Base-by-base conservation (phyloP, 495 filamentous ascomycete genomes). In the Beverwykella pulmonaria region DNA sequence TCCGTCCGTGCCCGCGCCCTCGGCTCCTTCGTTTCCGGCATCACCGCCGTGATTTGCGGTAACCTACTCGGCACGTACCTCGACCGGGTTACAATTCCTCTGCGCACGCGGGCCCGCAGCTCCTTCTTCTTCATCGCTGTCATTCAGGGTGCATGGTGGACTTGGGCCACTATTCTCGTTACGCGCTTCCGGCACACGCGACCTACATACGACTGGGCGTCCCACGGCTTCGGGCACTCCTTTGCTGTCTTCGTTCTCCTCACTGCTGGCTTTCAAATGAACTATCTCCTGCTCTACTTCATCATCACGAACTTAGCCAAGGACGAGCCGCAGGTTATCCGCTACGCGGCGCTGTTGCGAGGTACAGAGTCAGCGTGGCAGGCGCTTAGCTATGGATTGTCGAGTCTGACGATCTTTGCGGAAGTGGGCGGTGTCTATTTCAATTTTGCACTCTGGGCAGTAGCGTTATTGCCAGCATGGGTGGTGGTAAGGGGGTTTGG, bases 241-340 rank as follows among this genome's bases (percentile, higher is more conserved):
- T 89, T 87, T 63, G 82, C 78, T 0, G 76, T 88, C 12, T 88
- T 84, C 68, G 53, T 88, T 7, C 81, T 88, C 63, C 79, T 84
- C 73, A 83, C 83, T 32, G 71, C 79, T 23, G 81, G 83, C 0
- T 89, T 89, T 69, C 85, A 88, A 72, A 60, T 87, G 20, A 88
- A 88, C 64, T 88, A 88, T 70, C 79, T 87, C 63, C 87, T 82
- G 69, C 70, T 87, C 79, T 87, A 87, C 76, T 89, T 88, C 69
- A 76, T 87, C 60, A 82, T 87, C 39, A 79, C 82, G 20, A 84
- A 88, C 59, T 59, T 89, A 34, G 85, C 86, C 8, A 71, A 80
- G 12, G 75, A 78, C 44, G 78, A 84, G 15, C 80, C 81, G 39
- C 83, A 88, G 66, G 79, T 87, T 2, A 80, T 89, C 34, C 81